These are phyloP conservation scores for Thalia dealbata DNA, from an alignment of 176 grass and related monocot genomes.

Conservation along the genomic window DNA sequence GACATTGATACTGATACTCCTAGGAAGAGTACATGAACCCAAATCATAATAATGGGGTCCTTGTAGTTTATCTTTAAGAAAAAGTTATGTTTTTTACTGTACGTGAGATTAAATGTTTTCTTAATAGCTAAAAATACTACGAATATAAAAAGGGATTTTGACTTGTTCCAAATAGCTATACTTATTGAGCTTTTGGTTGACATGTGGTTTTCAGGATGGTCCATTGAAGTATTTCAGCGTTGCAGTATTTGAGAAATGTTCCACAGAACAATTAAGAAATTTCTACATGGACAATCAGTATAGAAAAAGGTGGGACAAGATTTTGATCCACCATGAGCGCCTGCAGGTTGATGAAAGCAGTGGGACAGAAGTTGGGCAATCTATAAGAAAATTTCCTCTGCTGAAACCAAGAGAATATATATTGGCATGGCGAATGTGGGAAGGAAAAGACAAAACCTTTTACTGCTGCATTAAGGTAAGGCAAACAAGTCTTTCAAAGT, in stretches of 20 bases:
- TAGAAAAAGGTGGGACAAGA: slow-evolving; percentile 87
- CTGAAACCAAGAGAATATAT: slow-evolving; percentile 89
- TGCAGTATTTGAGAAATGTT: slow-evolving; percentile 75
- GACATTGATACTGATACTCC: no score
- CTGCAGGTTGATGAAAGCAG: slow-evolving; percentile 57
- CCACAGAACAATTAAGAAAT: slow-evolving; percentile 69
- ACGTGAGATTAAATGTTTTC: no score
- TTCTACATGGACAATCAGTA: slow-evolving; percentile 99
- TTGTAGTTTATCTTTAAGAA: no score
- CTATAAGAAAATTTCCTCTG: slow-evolving; percentile 85
- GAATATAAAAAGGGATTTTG: no score
- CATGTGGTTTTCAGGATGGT: slow-evolving; percentile 35
- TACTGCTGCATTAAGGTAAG: slow-evolving; percentile 87
- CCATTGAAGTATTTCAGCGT: slow-evolving; percentile 78
- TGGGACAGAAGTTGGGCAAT: slow-evolving; percentile 70
- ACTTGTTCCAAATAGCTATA: no score
- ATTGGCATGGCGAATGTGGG: slow-evolving; percentile 81
- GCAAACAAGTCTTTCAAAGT: background rate
- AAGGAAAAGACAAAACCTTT: slow-evolving; percentile 61
- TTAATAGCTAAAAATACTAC: no score
- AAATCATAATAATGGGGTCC: no score
- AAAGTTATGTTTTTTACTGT: no score
- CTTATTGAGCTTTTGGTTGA: background rate
- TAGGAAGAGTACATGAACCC: no score
- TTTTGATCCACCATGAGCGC: slow-evolving; percentile 62